Conservation (phyloP, 306 rosid genomes). For the Spatholobus suberectus region DNA sequence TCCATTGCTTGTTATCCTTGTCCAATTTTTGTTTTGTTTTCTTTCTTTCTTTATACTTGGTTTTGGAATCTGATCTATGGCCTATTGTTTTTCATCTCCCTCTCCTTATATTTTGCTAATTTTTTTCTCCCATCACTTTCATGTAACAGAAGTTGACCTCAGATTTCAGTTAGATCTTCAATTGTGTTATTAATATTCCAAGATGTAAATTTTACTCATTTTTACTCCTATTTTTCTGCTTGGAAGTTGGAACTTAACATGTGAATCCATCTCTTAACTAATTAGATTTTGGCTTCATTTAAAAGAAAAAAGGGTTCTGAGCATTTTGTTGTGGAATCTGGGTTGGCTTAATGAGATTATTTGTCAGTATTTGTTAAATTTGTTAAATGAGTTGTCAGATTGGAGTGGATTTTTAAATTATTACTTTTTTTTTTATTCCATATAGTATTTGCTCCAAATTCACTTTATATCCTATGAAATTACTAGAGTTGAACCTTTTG, state of each 20-base stretch:
- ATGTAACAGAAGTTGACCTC: background rate
- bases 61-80: conserved; percentile 47
- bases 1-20: background rate
- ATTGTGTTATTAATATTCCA: background rate
- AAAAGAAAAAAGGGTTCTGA: background rate
- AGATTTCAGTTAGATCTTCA: conserved; percentile 44
- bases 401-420: conserved; percentile 3
- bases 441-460: conserved; percentile 18
- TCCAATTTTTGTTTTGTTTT: background rate
- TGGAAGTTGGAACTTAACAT: conserved; percentile 4
- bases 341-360: conserved; percentile 1
- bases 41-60: background rate
- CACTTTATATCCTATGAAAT: background rate
- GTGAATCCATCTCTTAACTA: background rate
- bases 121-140: conserved; percentile 21
- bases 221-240: background rate
- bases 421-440: background rate
- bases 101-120: background rate
- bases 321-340: conserved; percentile 32
- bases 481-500: background rate
- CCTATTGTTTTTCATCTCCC: background rate
- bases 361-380: conserved; percentile 3
- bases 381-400: conserved; percentile 23
- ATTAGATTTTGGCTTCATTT: conserved; percentile 21
- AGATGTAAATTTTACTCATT: conserved; percentile 21